A percentile compares a stretch with the other conserved stretches of the same genome.
These are phyloP conservation scores for Firmiana major DNA, from an alignment of 345 rosid species.

Conservation along the genomic window DNA sequence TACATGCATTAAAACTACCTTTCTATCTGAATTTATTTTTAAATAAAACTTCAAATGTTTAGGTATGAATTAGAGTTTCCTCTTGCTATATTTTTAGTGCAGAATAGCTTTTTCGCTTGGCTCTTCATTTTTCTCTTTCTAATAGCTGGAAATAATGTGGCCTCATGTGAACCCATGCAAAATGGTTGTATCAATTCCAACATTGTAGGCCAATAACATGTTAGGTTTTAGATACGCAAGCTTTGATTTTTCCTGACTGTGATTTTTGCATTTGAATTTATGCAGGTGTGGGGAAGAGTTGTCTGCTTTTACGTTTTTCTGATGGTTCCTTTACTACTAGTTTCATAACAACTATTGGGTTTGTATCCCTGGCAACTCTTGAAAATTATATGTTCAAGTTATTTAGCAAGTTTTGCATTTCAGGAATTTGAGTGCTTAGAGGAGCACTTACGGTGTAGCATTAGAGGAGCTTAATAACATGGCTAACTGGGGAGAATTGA, in stretches of 20 bases:
- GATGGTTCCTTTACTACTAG: slow-evolving; percentile 97
- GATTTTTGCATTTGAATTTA: not conserved
- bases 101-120: not conserved
- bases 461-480: not conserved
- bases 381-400: not conserved
- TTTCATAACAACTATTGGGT: slow-evolving; percentile 95
- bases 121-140: not conserved
- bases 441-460: not conserved
- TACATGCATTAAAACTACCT: not conserved
- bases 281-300: slow-evolving; percentile 93
- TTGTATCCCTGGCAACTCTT: slow-evolving; percentile 12
- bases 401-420: not conserved
- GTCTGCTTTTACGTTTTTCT: slow-evolving; percentile 86
- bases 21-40: not conserved
- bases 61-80: not conserved
- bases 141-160: not conserved
- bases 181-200: not conserved
- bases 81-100: not conserved
- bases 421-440: not conserved
- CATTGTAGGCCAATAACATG: not conserved
- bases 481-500: not conserved
- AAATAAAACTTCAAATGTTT: not conserved
- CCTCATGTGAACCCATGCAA: not conserved
- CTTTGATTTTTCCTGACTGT: not conserved
- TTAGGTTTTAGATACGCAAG: not conserved